Evolutionary conservation across 208 protist genomes (phyloP).

Genomic region (Trypanosoma grayi): DNA sequence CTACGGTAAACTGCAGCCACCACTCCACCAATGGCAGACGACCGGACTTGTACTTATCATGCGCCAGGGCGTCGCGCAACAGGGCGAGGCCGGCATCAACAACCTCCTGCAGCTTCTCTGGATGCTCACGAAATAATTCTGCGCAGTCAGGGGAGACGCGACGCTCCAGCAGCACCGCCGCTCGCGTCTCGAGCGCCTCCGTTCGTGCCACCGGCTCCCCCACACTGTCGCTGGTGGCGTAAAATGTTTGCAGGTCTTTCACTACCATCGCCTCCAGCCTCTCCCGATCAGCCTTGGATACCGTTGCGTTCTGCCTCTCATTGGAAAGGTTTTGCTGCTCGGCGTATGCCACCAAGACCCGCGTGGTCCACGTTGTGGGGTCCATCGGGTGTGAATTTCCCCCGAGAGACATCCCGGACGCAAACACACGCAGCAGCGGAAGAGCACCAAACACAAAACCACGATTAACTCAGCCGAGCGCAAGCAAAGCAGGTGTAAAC

Average conservation of each 20-base stretch:
- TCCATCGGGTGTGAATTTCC: slow-evolving; percentile 29
- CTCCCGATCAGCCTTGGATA: slow-evolving; percentile 30
- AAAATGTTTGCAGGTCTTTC: slow-evolving; percentile 17
- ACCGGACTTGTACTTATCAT: slow-evolving; percentile 16
- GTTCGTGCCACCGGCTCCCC: slow-evolving; percentile 8
- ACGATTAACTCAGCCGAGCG: not conserved
- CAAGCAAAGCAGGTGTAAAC: too few relatives aligned
- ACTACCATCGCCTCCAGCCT: slow-evolving; percentile 2
- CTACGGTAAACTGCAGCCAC: slow-evolving; percentile 34
- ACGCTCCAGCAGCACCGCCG: slow-evolving; percentile 29
- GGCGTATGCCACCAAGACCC: slow-evolving; percentile 39
- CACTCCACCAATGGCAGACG: slow-evolving; percentile 31
- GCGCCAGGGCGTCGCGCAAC: slow-evolving; percentile 19
- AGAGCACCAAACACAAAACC: too few relatives aligned
- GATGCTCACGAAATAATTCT: slow-evolving; percentile 32
- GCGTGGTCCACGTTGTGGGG: slow-evolving; percentile 43
- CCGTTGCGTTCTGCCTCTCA: slow-evolving; percentile 7
- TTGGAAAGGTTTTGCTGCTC: slow-evolving; percentile 15
- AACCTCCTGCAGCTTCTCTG: slow-evolving; percentile 33
- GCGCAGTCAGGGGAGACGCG: slow-evolving; percentile 25
- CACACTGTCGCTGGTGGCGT: slow-evolving; percentile 14
- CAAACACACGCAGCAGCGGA: slow-evolving; percentile 4
- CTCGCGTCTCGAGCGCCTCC: slow-evolving; percentile 18
- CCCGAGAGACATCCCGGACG: not conserved
- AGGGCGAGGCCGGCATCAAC: slow-evolving; percentile 38